phyloP scores from a whole-genome alignment of 768 basidiomycete genomes.

The Roridomyces roridus region DNA sequence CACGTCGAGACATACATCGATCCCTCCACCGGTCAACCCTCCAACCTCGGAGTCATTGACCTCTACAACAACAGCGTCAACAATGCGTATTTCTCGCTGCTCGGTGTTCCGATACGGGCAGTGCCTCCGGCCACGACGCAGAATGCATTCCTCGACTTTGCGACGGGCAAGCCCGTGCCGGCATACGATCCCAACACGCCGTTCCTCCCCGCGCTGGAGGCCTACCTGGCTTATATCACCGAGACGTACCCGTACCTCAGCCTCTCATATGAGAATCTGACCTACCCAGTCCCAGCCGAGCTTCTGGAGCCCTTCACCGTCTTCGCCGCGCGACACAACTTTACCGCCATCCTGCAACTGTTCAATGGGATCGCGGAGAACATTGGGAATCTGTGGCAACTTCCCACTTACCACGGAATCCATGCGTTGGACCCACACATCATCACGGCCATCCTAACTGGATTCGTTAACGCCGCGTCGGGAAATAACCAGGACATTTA shows the following conservation, averaged over 20 bases:
- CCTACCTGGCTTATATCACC: background rate
- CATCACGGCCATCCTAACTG: background rate
- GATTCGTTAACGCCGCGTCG: background rate
- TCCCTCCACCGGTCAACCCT: background rate
- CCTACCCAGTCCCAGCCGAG: background rate
- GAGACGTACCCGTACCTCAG: conserved; percentile 8
- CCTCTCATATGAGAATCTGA: no score
- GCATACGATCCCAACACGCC: background rate
- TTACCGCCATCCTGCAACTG: no score
- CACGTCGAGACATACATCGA: conserved; percentile 6
- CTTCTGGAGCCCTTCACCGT: conserved; percentile 6
- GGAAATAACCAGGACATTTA: no score
- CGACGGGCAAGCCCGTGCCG: conserved; percentile 5
- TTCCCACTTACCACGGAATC: no score
- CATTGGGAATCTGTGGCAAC: no score
- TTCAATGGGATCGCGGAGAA: no score
- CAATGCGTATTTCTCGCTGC: no score
- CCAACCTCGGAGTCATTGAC: background rate
- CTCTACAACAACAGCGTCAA: conserved; percentile 9
- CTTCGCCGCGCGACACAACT: no score
- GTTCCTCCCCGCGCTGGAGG: background rate
- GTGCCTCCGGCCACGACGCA: background rate
- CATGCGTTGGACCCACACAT: conserved; percentile 5
- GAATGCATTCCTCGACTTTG: conserved; percentile 1
- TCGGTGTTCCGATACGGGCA: conserved; percentile 1